Base-by-base conservation (phyloP, 805 yeast genomes). In the Schizosaccharomyces octosporus region DNA sequence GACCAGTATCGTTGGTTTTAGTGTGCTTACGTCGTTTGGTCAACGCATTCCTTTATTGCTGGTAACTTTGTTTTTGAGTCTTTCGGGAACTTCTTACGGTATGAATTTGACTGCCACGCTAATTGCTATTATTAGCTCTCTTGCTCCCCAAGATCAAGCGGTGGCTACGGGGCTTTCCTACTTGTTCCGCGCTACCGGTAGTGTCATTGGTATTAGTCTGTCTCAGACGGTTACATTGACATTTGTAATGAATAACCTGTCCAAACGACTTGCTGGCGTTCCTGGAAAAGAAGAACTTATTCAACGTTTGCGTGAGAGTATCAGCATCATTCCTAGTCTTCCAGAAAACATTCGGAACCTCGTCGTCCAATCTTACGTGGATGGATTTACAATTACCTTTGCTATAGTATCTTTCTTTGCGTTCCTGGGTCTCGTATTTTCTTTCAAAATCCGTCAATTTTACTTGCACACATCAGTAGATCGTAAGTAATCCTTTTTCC, bases 101-200 rank as follows among this genome's bases (percentile, higher is more conserved):
- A 72, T 79, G 3, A 75, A 81, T 69, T 74, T 86, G 64, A 86
- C 95, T 0, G 79, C 85, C 1, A 81, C 89, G 0, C 72, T 87
- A 59, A 71, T 86, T 43, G 84, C 94, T 0, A 75, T 87, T 71
- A 84, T 87, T 61, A 82, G 93, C 0, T 79, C 93, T 1, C 93
- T 84, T 1, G 82, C 84, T 9, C 70, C 74, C 27, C 76, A 78
- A 61, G 78, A 76, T 67, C 95, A 87, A 70, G 95, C 96, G 0
- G 78, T 87, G 24, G 84, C 90, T 2, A 88, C 96, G 0, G 85
- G 95, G 0, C 85, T 89, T 63, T 95, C 87, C 68, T 88, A 89
- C 69, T 88, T 89, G 0, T 87, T 85, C 74, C 77, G 95, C 67
- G 83, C 90, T 9, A 82, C 88, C 0, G 95, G 95, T 0, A 83